phyloP scores from a whole-genome alignment of 2,329 filamentous ascomycete species.

The Xylariales sp. region DNA sequence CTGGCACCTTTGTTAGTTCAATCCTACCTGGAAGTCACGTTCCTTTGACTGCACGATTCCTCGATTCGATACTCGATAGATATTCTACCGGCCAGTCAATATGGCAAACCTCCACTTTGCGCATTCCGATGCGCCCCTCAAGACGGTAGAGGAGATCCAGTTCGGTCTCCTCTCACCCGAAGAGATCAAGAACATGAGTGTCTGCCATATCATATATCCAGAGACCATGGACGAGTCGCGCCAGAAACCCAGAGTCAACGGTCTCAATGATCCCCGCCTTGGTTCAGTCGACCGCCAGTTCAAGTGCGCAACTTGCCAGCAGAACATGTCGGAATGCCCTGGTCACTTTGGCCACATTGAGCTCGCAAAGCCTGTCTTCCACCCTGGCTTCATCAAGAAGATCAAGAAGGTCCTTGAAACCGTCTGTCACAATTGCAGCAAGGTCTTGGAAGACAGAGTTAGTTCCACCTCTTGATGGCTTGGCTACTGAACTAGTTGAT shows the following conservation, averaged over 20 bases:
- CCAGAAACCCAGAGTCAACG: slow-evolving; percentile 82
- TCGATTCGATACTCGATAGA: too few species aligned
- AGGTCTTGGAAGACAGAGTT: slow-evolving; percentile 96
- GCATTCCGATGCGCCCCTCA: slow-evolving; percentile 91
- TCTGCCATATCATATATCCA: slow-evolving; percentile 93
- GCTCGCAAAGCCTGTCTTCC: slow-evolving; percentile 91
- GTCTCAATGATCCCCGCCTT: slow-evolving; percentile 91
- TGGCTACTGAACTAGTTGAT: slow-evolving; percentile 44
- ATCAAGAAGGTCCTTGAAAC: slow-evolving; percentile 99
- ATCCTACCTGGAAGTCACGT: too few species aligned
- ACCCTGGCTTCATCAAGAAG: slow-evolving; percentile 94
- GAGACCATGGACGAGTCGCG: slow-evolving; percentile 99
- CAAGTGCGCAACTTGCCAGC: slow-evolving; percentile 93
- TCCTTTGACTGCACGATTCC: background rate
- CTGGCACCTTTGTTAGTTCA: too few species aligned
- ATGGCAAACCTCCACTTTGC: slow-evolving; percentile 93
- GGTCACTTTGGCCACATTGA: slow-evolving; percentile 99
- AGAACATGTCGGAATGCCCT: slow-evolving; percentile 92
- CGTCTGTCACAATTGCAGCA: slow-evolving; percentile 98
- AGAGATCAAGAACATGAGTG: slow-evolving; percentile 99
- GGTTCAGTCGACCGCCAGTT: slow-evolving; percentile 95
- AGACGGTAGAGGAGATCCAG: slow-evolving; percentile 98
- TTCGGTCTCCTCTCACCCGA: slow-evolving; percentile 96
- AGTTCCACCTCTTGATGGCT: slow-evolving; percentile 63
- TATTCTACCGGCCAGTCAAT: too few species aligned